Conservation (phyloP, 352 stramenopile species). For the Pythium periplocum region DNA sequence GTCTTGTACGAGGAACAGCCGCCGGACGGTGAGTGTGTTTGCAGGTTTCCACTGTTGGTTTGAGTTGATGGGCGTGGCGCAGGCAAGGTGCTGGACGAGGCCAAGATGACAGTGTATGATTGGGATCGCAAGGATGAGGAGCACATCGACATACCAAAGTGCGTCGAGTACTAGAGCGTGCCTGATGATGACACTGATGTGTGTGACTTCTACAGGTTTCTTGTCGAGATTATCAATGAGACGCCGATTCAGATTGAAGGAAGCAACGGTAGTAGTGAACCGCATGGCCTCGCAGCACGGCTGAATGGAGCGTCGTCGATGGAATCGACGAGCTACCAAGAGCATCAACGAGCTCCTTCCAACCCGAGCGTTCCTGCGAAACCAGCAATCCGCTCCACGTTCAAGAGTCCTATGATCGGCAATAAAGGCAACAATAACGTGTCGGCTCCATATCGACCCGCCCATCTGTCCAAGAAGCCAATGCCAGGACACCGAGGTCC, state of each 20-base stretch:
- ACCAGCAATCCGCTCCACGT: background rate
- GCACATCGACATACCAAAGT: constrained; percentile 52
- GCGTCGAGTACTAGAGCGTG: constrained; percentile 2
- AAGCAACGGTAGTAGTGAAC: background rate
- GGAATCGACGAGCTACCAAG: no score
- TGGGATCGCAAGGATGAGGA: constrained; percentile 69
- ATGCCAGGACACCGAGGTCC: constrained; percentile 8
- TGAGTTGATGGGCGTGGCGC: constrained; percentile 1
- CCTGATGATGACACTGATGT: background rate
- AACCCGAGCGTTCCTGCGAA: background rate
- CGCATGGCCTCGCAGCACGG: background rate
- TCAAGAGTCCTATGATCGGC: background rate
- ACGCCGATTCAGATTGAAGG: constrained; percentile 28
- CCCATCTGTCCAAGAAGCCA: constrained; percentile 10
- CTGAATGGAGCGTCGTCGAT: no score
- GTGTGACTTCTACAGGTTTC: constrained; percentile 30
- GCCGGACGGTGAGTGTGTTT: constrained; percentile 23
- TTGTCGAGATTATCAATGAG: constrained; percentile 68
- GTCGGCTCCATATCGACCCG: constrained; percentile 4
- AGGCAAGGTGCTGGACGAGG: constrained; percentile 55
- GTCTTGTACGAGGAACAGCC: constrained; percentile 55
- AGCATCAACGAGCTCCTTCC: background rate
- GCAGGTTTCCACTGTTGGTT: background rate
- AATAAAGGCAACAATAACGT: background rate
- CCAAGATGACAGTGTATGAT: constrained; percentile 37